Evolutionary conservation across 2,329 filamentous ascomycete genomes (phyloP).

Genomic region (Venturia asperata): DNA sequence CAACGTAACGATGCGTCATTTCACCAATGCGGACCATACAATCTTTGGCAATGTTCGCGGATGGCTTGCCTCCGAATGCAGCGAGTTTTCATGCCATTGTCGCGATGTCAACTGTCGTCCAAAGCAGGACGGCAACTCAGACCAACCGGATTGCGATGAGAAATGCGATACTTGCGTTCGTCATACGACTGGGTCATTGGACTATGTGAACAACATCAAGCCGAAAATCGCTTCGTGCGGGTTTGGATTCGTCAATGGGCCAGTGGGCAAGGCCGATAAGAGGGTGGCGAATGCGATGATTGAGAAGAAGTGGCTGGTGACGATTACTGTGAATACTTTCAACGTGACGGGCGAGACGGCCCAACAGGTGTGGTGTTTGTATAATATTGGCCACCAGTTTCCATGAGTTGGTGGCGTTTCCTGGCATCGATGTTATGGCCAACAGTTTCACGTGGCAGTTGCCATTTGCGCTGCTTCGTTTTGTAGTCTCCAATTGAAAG

Average conservation of each 20-base stretch:
- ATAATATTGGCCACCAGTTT: conserved; percentile 10
- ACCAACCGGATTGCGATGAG: neutral
- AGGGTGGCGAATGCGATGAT: conserved; percentile 17
- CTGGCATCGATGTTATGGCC: too few species aligned
- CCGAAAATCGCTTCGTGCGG: conserved; percentile 9
- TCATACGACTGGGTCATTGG: neutral
- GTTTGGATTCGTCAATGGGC: conserved; percentile 13
- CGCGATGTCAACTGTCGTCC: neutral
- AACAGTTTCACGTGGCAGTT: too few species aligned
- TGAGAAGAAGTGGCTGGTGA: conserved; percentile 18
- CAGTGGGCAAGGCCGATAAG: conserved; percentile 6
- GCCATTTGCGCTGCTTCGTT: too few species aligned
- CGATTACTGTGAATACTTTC: conserved; percentile 14
- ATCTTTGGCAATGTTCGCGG: conserved; percentile 18
- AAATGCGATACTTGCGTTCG: conserved; percentile 7
- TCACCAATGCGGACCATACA: conserved; percentile 11
- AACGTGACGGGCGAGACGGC: conserved; percentile 9
- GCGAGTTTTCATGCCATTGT: conserved; percentile 12
- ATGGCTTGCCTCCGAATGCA: conserved; percentile 15
- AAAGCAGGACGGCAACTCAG: neutral
- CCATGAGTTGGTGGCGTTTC: neutral
- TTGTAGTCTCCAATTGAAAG: too few species aligned
- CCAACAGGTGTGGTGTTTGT: conserved; percentile 4
- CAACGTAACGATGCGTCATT: conserved; percentile 2
- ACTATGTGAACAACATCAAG: neutral